A percentile compares a stretch with the other conserved stretches of the same genome.
Conservation (phyloP, 75 land plant species). For the Cryptomeria japonica region DNA sequence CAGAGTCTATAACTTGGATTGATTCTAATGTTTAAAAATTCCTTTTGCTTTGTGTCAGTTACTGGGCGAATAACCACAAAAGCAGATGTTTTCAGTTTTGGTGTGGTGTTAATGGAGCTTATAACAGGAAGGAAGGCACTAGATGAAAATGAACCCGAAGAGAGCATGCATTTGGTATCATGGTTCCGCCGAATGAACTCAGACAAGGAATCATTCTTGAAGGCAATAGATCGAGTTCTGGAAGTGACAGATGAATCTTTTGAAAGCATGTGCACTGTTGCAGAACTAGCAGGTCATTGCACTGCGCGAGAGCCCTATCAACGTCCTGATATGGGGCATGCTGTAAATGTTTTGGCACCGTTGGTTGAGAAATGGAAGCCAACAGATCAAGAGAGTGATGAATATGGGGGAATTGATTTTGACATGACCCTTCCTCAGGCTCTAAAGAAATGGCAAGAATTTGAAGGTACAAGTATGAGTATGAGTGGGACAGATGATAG, state of each 20-base stretch:
- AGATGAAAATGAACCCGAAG: constrained; percentile 74
- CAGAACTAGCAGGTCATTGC: constrained; percentile 92
- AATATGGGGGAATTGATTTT: constrained; percentile 67
- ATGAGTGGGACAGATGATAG: constrained; percentile 54
- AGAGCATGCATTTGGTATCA: constrained; percentile 63
- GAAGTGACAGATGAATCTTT: constrained; percentile 57
- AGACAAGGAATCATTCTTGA: constrained; percentile 54
- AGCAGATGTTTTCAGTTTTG: constrained; percentile 86
- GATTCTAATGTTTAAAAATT: constrained; percentile 1
- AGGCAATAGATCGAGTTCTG: constrained; percentile 56
- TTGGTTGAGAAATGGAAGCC: constrained; percentile 95
- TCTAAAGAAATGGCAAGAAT: constrained; percentile 80
- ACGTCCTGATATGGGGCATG: constrained; percentile 95
- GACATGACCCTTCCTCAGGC: constrained; percentile 72
- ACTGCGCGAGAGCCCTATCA: constrained; percentile 81
- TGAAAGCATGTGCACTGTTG: constrained; percentile 55
- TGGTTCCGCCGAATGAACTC: constrained; percentile 72
- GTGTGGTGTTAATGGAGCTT: constrained; percentile 90
- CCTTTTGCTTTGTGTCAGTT: constrained; percentile 35
- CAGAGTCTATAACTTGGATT: not conserved
- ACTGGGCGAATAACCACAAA: constrained; percentile 83
- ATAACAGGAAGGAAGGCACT: constrained; percentile 76
- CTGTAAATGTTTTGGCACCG: constrained; percentile 77
- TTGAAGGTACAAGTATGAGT: constrained; percentile 41
- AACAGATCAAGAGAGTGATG: constrained; percentile 51